Percentiles rank a stretch among this genome's conserved stretches.
Evolutionary conservation across 805 yeast genomes (phyloP).

Genomic region (Candida vartiovaarae): DNA sequence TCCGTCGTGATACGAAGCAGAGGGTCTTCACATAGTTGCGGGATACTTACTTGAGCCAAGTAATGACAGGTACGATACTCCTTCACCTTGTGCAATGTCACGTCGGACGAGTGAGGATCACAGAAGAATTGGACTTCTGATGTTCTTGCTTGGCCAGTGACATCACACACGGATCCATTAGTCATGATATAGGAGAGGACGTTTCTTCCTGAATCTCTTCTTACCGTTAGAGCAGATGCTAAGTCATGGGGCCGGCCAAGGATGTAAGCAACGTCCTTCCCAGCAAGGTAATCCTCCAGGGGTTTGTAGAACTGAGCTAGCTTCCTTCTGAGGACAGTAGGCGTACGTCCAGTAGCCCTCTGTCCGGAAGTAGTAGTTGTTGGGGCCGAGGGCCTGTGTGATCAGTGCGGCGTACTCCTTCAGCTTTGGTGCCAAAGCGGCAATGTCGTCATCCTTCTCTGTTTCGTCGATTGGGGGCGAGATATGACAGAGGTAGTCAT

Average conservation of each 20-base stretch:
- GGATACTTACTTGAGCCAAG: slow-evolving; percentile 14
- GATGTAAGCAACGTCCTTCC: not conserved
- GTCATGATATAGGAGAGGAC: slow-evolving; percentile 4
- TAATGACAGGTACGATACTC: slow-evolving; percentile 21
- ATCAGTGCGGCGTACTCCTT: not conserved
- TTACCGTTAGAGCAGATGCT: not conserved
- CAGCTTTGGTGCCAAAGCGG: not conserved
- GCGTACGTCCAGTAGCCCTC: slow-evolving; percentile 15
- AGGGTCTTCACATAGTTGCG: slow-evolving; percentile 4
- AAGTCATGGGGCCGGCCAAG: not conserved
- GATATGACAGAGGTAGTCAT: slow-evolving; percentile 11
- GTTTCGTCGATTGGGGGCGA: not conserved
- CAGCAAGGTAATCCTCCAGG: not conserved
- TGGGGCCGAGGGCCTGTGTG: not conserved
- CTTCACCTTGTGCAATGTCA: slow-evolving; percentile 6
- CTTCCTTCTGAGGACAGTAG: slow-evolving; percentile 3
- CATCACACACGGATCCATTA: slow-evolving; percentile 21
- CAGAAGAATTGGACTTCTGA: slow-evolving; percentile 20
- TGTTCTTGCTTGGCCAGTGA: slow-evolving; percentile 18
- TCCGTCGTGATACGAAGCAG: not conserved
- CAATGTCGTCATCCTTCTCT: not conserved
- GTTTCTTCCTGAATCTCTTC: slow-evolving; percentile 8
- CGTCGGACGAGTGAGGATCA: slow-evolving; percentile 6
- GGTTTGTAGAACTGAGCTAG: slow-evolving; percentile 10
- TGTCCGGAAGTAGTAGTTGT: not conserved